Evolutionary conservation across 2,329 filamentous ascomycete species (phyloP), one percentile per base, ranked within the genome.

Genomic region (Coniochaeta ligniaria): DNA sequence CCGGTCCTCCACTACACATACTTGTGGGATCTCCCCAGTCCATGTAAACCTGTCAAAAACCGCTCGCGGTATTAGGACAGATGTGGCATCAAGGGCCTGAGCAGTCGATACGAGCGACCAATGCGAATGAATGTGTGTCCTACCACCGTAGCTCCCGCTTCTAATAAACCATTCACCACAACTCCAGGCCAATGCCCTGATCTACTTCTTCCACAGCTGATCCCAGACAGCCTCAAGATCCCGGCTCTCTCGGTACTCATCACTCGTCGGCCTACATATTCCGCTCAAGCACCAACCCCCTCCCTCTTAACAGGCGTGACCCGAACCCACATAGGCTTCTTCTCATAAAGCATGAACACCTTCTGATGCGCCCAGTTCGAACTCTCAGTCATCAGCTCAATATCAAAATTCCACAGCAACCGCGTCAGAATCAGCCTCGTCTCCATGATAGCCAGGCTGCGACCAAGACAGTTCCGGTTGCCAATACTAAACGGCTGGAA

Each of bases 361-460:
- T 9, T 68, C 59, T 2, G 69, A 63, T 70, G 71, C 73, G 31
- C 68, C 61, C 5, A 47, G 12, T 17, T 61, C 60, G 43, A 68
- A 65, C 8, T 70, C 64, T 4, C 62, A 62, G n/a, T 4, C 43
- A 47, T 22, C 12, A 74, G 62, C 33, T 64, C 52, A 60, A 75
- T 56, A 58, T 75, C 73, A 57, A 76, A 76, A 43, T 72, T 71
- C 59, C 66, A 75, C 1, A 75, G 57, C 7, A 76, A 47, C 12
- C 65, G 66, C 8, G 73, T 69, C 8, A 76, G 60, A 14, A 75
- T 71, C 8, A 75, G 57, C 14, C 73, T 69, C 69, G 75, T 73
- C 61, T 76, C 74, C 22, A 66, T 68, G 41, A 72, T 72, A 17
- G 74, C 74, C 12, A 76, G 68, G 58, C 71, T 11, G 55, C 59